Evolutionary conservation across 257 asterid species (phyloP), one percentile per base, ranked within the genome.

Genomic region (Rhazya stricta): DNA sequence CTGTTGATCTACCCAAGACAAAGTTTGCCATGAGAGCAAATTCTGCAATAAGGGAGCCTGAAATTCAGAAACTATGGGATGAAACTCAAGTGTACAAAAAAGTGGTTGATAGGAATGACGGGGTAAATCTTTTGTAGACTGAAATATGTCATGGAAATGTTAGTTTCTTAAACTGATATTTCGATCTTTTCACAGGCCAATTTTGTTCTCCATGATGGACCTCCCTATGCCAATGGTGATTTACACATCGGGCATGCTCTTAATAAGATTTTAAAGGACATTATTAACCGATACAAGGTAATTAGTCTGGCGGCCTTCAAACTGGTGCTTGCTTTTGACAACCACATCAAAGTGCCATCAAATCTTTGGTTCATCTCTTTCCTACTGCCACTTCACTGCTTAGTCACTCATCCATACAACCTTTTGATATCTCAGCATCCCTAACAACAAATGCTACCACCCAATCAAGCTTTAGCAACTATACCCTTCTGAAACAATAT

Each of bases 221-320:
- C 99, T 75, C 99, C 99, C 74, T 95, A 95, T 79, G 99, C 99
- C 43, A 95, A 95, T 86, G 99, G 99, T 65, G 97, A 95, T 89
- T 81, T 95, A 83, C 99, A 95, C 79, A 95, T 95, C 82, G 99
- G 99, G 51, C 99, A 95, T 84, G 99, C 99, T 68, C 82, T 95
- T 76, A 95, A 95, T 81, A 95, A 95, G 85, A 92, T 95, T 80
- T 87, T 95, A 93, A 92, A 95, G 85, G 99, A 94, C 84, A 92
- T 95, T 74, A 92, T 95, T 57, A 95, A 92, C 83, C 94, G 99
- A 21, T 95, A 92, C 82, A 95, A 95, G 98, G 99, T 94, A 67
- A 15, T 51, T 77, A 27, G 34, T 45, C 72, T 62, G 61, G 27
- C 58, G 30, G 16, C 69, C 48, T 36, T 50, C 67, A 13, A 42